Evolutionary conservation across 352 stramenopile species (phyloP).

Genomic region (Pythium insidiosum): DNA sequence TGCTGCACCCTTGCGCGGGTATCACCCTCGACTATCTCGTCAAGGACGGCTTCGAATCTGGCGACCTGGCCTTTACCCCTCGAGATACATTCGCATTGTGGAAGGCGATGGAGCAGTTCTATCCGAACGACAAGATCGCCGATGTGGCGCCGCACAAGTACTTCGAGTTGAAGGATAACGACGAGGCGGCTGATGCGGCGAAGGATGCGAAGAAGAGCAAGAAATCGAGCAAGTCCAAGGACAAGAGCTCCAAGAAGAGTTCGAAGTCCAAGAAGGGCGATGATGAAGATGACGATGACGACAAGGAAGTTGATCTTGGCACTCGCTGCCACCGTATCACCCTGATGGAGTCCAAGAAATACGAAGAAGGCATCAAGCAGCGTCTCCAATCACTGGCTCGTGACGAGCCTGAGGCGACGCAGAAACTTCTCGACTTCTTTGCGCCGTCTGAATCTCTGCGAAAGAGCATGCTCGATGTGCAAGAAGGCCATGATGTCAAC

Average conservation of each 20-base stretch:
- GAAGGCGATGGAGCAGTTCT: conserved; percentile 82
- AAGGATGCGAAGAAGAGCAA: conserved; percentile 20
- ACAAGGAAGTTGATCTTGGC: conserved; percentile 53
- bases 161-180: conserved; percentile 71
- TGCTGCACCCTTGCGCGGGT: conserved; percentile 74
- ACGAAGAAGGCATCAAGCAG: conserved; percentile 95
- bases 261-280: conserved; percentile 57
- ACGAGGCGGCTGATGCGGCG: conserved; percentile 9
- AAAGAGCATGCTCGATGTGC: conserved; percentile 45
- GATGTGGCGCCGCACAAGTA: conserved; percentile 94
- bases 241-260: conserved; percentile 40
- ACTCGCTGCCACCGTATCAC: conserved; percentile 92
- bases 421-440: conserved; percentile 78
- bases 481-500: conserved; percentile 37
- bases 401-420: conserved; percentile 85
- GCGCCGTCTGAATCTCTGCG: conserved; percentile 52
- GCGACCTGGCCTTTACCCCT: conserved; percentile 93
- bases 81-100: conserved; percentile 95
- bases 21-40: conserved; percentile 82
- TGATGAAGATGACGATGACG: conserved; percentile 62
- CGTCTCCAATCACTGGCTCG: conserved; percentile 84
- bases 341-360: conserved; percentile 96
- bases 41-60: conserved; percentile 73
- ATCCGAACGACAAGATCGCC: conserved; percentile 68
- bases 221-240: conserved; percentile 22